A percentile compares a stretch with the other conserved stretches of the same genome.
Conservation (phyloP, 1,284 basidiomycete genomes). For the Cryptococcus jaspeensis region DNA sequence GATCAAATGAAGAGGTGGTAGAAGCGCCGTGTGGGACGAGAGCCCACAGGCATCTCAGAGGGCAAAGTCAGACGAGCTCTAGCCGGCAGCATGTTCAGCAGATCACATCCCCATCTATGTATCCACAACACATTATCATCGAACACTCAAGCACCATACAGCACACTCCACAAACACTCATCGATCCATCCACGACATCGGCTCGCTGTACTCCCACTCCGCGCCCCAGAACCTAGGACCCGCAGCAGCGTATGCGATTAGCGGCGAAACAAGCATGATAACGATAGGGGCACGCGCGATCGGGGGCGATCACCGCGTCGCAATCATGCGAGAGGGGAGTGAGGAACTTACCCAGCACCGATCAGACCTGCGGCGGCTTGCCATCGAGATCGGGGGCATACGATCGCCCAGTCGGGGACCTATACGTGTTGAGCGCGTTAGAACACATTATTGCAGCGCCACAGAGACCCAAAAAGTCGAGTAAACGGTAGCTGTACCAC, state of each 20-base stretch:
- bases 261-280: too few species aligned
- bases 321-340: too few species aligned
- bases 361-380: constrained; percentile 68
- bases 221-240: constrained; percentile 33
- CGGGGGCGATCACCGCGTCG: too few species aligned
- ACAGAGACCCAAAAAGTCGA: background rate
- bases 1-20: too few species aligned
- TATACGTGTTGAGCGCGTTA: constrained; percentile 1
- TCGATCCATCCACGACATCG: constrained; percentile 47
- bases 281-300: too few species aligned
- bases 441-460: background rate
- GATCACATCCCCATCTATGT: too few species aligned
- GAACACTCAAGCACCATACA: too few species aligned
- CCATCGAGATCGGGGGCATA: constrained; percentile 57
- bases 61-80: too few species aligned
- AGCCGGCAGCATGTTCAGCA: too few species aligned
- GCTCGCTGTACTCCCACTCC: constrained; percentile 36
- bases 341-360: constrained; percentile 54
- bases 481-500: background rate
- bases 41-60: too few species aligned
- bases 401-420: constrained; percentile 70
- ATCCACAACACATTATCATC: too few species aligned
- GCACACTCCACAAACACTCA: background rate
- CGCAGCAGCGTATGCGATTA: background rate
- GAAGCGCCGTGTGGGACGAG: too few species aligned